Percentiles rank a stretch among this genome's conserved stretches.
Evolutionary conservation across 108 stramenopile species (phyloP).

Genomic region (Cylindrotheca fusiformis): DNA sequence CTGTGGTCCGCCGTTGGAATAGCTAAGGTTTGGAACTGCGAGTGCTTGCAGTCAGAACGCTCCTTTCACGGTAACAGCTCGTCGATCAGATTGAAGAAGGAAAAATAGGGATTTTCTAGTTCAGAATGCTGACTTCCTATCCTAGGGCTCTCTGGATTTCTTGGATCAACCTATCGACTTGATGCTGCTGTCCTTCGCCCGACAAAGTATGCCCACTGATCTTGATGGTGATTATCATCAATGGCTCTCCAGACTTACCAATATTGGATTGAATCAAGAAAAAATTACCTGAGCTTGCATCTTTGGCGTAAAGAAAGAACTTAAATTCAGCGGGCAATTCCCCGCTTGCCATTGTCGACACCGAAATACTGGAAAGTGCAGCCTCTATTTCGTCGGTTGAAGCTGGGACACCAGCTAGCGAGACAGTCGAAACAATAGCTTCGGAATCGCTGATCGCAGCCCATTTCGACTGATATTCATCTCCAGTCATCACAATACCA

Average conservation of each 20-base stretch:
- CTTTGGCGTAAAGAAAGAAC: conserved; percentile 86
- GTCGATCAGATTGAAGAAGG: background rate
- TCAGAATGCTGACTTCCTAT: background rate
- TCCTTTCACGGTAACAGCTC: no score
- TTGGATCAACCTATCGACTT: background rate
- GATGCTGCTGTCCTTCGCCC: background rate
- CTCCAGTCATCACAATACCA: conserved; percentile 63
- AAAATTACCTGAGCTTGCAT: conserved; percentile 41
- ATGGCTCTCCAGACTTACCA: conserved; percentile 40
- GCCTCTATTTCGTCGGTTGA: conserved; percentile 68
- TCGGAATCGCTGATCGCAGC: conserved; percentile 67
- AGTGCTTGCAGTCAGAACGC: background rate
- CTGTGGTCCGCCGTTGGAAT: conserved; percentile 51
- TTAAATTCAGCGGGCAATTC: conserved; percentile 85
- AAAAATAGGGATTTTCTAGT: background rate
- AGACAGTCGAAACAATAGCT: conserved; percentile 55
- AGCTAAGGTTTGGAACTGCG: background rate
- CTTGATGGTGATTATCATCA: conserved; percentile 66
- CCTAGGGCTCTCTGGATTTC: conserved; percentile 1
- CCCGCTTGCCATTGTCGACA: conserved; percentile 91
- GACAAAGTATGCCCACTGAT: conserved; percentile 16
- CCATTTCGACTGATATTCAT: conserved; percentile 88
- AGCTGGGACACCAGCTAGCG: conserved; percentile 36
- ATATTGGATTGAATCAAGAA: conserved; percentile 76
- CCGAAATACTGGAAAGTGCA: conserved; percentile 35